Percentiles rank a stretch among this genome's conserved stretches.
Evolutionary conservation across 2,329 filamentous ascomycete genomes (phyloP).

Genomic region (Fusarium austroafricanum): DNA sequence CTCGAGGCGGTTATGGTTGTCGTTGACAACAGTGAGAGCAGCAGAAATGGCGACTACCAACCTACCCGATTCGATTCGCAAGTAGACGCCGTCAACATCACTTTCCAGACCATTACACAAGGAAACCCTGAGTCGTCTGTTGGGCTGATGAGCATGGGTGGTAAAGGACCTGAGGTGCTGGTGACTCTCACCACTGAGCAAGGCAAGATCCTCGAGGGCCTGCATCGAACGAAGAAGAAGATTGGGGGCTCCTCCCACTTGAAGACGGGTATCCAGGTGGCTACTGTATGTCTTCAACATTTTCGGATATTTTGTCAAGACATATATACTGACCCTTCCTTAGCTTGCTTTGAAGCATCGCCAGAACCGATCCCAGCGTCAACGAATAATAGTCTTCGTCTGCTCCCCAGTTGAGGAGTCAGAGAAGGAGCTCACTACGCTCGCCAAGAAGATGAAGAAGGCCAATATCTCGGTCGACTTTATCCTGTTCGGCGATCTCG

Average conservation of each 20-base stretch:
- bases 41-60: conserved; percentile 92
- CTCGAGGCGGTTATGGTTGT: conserved; percentile 99
- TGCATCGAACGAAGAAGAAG: conserved; percentile 90
- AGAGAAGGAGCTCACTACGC: conserved; percentile 86
- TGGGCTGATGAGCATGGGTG: conserved; percentile 98
- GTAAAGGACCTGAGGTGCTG: conserved; percentile 95
- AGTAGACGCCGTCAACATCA: conserved; percentile 91
- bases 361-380: conserved; percentile 96
- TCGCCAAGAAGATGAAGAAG: conserved; percentile 99
- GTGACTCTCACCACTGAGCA: conserved; percentile 97
- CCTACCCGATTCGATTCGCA: conserved; percentile 97
- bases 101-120: conserved; percentile 95
- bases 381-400: conserved; percentile 96
- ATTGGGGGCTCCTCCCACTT: conserved; percentile 90
- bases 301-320: background rate
- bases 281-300: conserved; percentile 74
- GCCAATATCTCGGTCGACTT: conserved; percentile 94
- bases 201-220: conserved; percentile 91
- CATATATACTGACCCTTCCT: conserved; percentile 38
- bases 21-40: conserved; percentile 99
- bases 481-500: conserved; percentile 92
- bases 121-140: conserved; percentile 97
- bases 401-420: conserved; percentile 93
- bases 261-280: conserved; percentile 94
- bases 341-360: conserved; percentile 97